These are phyloP conservation scores for Penicillium mononematosum DNA, from an alignment of 495 filamentous ascomycete species.

Conservation along the genomic window DNA sequence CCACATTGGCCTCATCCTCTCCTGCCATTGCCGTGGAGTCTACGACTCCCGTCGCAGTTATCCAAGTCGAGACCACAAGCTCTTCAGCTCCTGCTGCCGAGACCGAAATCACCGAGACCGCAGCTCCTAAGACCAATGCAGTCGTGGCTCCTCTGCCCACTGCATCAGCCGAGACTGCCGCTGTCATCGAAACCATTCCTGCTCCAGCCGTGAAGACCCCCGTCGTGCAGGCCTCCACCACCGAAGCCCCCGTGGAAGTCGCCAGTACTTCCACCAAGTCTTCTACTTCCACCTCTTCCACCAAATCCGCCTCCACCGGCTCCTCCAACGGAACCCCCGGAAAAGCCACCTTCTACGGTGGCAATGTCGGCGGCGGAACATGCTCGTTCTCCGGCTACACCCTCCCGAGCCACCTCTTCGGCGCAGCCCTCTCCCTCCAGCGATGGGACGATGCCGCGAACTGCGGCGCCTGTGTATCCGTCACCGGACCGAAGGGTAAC, in stretches of 20 bases:
- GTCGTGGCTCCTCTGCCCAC: constrained; percentile 5
- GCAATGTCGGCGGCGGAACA: constrained; percentile 55
- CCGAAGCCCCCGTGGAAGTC: constrained; percentile 8
- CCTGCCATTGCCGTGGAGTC: background rate
- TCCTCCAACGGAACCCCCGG: constrained; percentile 24
- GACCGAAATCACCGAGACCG: constrained; percentile 5
- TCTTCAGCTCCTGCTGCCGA: constrained; percentile 10
- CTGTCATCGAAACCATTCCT: constrained; percentile 10
- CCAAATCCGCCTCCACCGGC: background rate
- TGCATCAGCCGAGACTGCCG: constrained; percentile 9
- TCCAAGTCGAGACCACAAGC: background rate
- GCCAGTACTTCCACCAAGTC: constrained; percentile 15
- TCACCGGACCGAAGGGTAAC: constrained; percentile 55
- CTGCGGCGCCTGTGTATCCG: constrained; percentile 58
- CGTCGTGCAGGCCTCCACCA: constrained; percentile 11
- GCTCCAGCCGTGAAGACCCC: constrained; percentile 8
- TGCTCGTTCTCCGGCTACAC: constrained; percentile 61
- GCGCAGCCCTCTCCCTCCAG: constrained; percentile 52
- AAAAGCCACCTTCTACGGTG: constrained; percentile 54
- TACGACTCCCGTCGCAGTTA: background rate
- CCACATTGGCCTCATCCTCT: constrained; percentile 8
- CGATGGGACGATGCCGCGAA: constrained; percentile 51
- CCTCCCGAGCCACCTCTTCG: constrained; percentile 52
- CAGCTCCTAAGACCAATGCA: constrained; percentile 12
- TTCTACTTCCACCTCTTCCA: constrained; percentile 18